Conservation (phyloP, 441 rosid species). For the Gossypium gossypioides region DNA sequence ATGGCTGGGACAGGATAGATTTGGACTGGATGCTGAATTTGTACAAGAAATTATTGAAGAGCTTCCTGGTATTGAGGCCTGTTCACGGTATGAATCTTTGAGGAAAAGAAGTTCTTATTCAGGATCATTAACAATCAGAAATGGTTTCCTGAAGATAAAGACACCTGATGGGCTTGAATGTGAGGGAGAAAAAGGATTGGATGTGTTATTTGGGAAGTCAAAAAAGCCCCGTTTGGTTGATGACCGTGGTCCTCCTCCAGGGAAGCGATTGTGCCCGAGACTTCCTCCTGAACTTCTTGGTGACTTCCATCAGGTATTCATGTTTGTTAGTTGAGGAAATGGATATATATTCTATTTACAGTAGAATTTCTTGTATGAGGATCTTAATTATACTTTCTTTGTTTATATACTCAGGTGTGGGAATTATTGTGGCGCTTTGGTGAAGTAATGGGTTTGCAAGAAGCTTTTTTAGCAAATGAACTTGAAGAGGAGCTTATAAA, state of each 20-base stretch:
- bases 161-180: slow-evolving; percentile 32
- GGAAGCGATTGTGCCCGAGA: slow-evolving; percentile 54
- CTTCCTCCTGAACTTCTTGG: slow-evolving; percentile 75
- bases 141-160: slow-evolving; percentile 50
- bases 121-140: slow-evolving; percentile 46
- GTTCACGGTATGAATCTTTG: slow-evolving; percentile 58
- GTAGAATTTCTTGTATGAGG: background rate
- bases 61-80: slow-evolving; percentile 63
- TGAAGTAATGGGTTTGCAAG: slow-evolving; percentile 59
- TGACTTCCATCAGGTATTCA: slow-evolving; percentile 79
- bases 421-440: slow-evolving; percentile 71
- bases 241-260: slow-evolving; percentile 49
- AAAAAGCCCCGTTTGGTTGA: slow-evolving; percentile 42
- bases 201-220: slow-evolving; percentile 35
- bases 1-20: slow-evolving; percentile 87
- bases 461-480: slow-evolving; percentile 42
- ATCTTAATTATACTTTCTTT: slow-evolving; percentile 16
- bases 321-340: slow-evolving; percentile 15
- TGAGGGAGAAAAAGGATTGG: slow-evolving; percentile 27
- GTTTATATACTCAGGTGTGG: slow-evolving; percentile 54
- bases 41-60: slow-evolving; percentile 81
- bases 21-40: slow-evolving; percentile 84
- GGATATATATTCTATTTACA: slow-evolving; percentile 10
- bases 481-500: slow-evolving; percentile 73
- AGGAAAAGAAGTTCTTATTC: slow-evolving; percentile 42